These are phyloP conservation scores for Skeletonema menzelii DNA, from an alignment of 108 stramenopile genomes.

Conservation along the genomic window DNA sequence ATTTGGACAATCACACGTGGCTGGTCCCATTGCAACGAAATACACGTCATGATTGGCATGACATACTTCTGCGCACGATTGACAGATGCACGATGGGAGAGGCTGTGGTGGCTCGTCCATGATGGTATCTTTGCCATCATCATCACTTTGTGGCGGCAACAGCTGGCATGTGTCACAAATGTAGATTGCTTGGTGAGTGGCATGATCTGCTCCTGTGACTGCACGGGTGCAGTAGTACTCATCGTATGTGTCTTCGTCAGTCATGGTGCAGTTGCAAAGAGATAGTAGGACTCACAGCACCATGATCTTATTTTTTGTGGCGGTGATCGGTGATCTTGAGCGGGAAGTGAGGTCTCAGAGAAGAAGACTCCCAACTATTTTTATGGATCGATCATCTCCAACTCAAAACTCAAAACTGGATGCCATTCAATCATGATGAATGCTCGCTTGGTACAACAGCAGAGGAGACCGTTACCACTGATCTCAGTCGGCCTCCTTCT, in stretches of 20 bases:
- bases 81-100: slow-evolving; percentile 61
- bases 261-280: background rate
- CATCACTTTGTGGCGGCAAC: slow-evolving; percentile 7
- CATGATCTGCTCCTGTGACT: slow-evolving; percentile 49
- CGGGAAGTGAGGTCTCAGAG: background rate
- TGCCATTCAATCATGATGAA: background rate
- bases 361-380: background rate
- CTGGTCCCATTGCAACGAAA: slow-evolving; percentile 66
- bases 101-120: background rate
- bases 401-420: no score
- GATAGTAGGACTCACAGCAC: no score
- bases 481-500: background rate
- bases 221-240: slow-evolving; percentile 48
- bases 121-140: background rate
- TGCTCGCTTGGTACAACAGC: background rate
- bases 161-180: slow-evolving; percentile 52
- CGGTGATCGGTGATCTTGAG: no score
- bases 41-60: slow-evolving; percentile 57
- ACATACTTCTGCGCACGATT: slow-evolving; percentile 71
- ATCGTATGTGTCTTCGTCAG: background rate
- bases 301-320: no score
- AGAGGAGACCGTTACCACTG: background rate
- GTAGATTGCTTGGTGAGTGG: slow-evolving; percentile 64
- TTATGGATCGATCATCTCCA: no score
- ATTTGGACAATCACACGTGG: slow-evolving; percentile 71